phyloP scores from a whole-genome alignment of 306 rosid species.

The Aeschynomene evenia region DNA sequence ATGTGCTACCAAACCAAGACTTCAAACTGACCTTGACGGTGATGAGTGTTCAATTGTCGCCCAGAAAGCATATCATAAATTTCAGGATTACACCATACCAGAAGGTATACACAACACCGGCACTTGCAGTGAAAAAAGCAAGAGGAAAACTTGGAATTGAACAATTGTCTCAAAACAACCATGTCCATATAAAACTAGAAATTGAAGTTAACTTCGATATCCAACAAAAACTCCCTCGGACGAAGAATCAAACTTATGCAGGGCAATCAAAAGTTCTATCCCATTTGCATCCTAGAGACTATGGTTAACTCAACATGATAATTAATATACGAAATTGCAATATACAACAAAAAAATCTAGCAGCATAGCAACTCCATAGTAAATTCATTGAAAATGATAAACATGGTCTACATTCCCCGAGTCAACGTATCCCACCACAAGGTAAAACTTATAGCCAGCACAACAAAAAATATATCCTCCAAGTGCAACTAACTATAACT shows the following conservation, averaged over 20 bases:
- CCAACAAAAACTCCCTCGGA: neutral
- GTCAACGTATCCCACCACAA: neutral
- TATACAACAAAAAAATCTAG: neutral
- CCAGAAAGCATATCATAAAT: neutral
- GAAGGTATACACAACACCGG: neutral
- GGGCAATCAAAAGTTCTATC: neutral
- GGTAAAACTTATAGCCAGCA: constrained; percentile 2
- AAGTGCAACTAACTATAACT: neutral
- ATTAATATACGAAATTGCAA: neutral
- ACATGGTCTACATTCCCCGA: constrained; percentile 1
- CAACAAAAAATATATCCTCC: neutral
- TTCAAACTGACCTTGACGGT: no score
- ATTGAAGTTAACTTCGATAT: neutral
- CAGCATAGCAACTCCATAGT: neutral
- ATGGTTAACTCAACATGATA: neutral
- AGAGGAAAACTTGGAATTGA: neutral
- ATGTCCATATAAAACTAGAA: neutral
- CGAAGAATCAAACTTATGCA: neutral
- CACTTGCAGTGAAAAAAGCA: neutral
- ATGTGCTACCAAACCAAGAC: no score
- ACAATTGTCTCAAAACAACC: neutral
- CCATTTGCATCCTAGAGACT: neutral
- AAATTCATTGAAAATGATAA: neutral
- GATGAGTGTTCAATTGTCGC: neutral
- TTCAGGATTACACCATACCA: neutral